phyloP scores from a whole-genome alignment of 805 yeast species.

The Saccharomyces cerevisiae region DNA sequence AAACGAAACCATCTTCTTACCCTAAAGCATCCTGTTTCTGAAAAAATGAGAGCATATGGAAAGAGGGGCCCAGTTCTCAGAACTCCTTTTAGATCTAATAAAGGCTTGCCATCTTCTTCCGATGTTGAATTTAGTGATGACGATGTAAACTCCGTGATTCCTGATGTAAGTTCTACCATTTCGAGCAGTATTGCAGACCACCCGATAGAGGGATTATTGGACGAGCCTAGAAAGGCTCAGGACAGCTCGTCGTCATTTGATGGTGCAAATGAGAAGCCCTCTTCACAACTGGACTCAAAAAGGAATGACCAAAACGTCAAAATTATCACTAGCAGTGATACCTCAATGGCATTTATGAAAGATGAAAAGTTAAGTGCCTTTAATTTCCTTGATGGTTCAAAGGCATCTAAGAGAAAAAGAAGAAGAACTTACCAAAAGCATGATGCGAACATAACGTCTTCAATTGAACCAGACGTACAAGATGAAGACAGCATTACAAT shows the following conservation, averaged over 20 bases:
- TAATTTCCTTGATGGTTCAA: constrained; percentile 17
- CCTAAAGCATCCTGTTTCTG: neutral
- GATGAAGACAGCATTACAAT: constrained; percentile 10
- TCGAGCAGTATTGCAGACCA: neutral
- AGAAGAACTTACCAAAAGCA: constrained; percentile 11
- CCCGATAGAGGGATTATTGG: neutral
- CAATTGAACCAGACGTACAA: constrained; percentile 19
- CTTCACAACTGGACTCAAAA: neutral
- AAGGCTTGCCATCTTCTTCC: neutral
- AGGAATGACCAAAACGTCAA: neutral
- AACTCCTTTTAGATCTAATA: neutral
- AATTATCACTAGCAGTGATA: neutral
- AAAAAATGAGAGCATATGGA: neutral
- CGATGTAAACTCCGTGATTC: constrained; percentile 2
- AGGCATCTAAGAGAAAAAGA: constrained; percentile 10
- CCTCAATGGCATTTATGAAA: neutral
- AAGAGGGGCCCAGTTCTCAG: neutral
- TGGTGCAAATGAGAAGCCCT: neutral
- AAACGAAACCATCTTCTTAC: neutral
- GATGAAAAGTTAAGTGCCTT: constrained; percentile 12
- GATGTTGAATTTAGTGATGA: constrained; percentile 16
- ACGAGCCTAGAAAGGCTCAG: neutral
- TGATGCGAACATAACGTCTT: constrained; percentile 24
- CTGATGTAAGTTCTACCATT: neutral
- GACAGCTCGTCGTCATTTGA: neutral